phyloP scores from a whole-genome alignment of 345 rosid genomes.

The Barbarea vulgaris region DNA sequence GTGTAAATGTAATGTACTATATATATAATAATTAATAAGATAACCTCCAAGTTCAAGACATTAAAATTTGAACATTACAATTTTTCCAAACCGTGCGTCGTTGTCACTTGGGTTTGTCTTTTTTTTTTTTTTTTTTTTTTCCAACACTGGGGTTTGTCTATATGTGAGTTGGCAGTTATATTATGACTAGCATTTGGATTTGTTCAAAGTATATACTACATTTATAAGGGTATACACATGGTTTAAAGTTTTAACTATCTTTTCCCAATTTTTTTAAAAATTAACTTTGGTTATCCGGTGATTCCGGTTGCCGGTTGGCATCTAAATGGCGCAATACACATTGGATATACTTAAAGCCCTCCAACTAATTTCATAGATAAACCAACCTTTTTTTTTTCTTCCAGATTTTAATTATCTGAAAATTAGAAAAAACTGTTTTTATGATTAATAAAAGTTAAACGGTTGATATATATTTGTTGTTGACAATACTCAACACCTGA shows the following conservation, averaged over 20 bases:
- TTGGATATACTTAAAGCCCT: neutral
- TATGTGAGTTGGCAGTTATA: constrained; percentile 28
- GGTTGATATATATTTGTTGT: neutral
- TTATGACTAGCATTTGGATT: constrained; percentile 25
- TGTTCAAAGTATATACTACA: constrained; percentile 10
- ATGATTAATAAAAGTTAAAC: neutral
- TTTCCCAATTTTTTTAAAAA: neutral
- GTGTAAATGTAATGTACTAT: neutral
- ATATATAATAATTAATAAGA: neutral
- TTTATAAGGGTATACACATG: neutral
- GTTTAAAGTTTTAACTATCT: no score
- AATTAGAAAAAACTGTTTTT: neutral
- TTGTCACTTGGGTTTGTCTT: constrained; percentile 25
- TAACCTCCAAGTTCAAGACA: constrained; percentile 19
- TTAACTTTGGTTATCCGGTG: neutral
- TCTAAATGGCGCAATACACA: neutral
- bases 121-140: no score
- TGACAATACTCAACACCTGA: neutral
- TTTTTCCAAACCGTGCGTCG: constrained; percentile 29
- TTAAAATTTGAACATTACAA: constrained; percentile 6
- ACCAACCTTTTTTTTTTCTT: neutral
- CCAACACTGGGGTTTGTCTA: constrained; percentile 22
- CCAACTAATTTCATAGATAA: neutral
- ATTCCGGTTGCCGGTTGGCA: neutral
- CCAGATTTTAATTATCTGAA: neutral